Conservation (phyloP, 352 stramenopile species). For the Pythium guiyangense region DNA sequence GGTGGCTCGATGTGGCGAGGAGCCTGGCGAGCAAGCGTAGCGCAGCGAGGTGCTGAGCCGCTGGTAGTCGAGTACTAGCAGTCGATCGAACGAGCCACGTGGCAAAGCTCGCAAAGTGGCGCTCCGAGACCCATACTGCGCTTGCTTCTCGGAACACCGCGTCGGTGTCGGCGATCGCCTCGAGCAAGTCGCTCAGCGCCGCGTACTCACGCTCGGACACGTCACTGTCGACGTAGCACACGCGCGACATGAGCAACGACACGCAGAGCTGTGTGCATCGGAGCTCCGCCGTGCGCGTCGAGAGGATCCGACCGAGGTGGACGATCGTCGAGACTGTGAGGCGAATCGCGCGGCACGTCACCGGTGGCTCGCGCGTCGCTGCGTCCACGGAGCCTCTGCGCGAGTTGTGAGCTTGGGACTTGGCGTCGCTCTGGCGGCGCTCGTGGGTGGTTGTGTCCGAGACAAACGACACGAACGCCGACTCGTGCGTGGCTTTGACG, state of each 20-base stretch:
- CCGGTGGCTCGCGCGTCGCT: neutral
- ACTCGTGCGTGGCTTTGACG: neutral
- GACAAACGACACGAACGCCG: constrained; percentile 2
- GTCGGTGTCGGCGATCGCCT: neutral
- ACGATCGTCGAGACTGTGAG: constrained; percentile 2
- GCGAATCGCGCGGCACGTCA: constrained; percentile 1
- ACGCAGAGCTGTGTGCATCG: constrained; percentile 4
- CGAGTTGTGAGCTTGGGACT: neutral
- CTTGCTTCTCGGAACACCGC: neutral
- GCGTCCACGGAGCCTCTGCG: neutral
- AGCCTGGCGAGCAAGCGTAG: neutral
- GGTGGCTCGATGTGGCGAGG: neutral
- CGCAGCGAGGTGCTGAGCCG: neutral
- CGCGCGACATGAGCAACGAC: constrained; percentile 9
- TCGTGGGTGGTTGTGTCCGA: neutral
- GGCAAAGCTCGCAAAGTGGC: neutral
- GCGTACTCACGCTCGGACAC: neutral
- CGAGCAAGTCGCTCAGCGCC: neutral
- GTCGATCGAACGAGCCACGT: neutral
- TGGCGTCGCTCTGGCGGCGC: neutral
- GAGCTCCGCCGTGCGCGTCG: neutral
- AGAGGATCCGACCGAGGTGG: constrained; percentile 6
- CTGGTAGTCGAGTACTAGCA: neutral
- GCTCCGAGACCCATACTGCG: neutral
- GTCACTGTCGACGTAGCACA: constrained; percentile 6